These are phyloP conservation scores for Biscogniauxia marginata DNA, from an alignment of 2,329 filamentous ascomycete species.

Conservation along the genomic window DNA sequence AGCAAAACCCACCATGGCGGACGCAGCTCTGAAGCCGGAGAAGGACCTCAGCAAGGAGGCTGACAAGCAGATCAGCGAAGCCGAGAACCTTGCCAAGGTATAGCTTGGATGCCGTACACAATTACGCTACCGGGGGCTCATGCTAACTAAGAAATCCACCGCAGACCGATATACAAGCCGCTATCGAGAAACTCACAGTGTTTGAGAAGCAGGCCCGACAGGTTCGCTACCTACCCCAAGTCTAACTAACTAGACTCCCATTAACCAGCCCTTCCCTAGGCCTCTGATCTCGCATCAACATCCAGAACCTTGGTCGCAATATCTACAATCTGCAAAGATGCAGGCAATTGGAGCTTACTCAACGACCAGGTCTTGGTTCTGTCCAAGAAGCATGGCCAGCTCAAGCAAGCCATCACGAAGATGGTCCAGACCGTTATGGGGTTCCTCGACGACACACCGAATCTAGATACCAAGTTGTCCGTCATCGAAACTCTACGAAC, in stretches of 20 bases:
- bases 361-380: slow-evolving; percentile 95
- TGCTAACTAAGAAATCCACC: slow-evolving; percentile 2
- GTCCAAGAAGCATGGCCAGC: slow-evolving; percentile 99
- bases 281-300: slow-evolving; percentile 93
- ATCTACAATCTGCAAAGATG: slow-evolving; percentile 91
- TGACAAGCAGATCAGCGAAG: slow-evolving; percentile 86
- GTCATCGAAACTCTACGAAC: slow-evolving; percentile 94
- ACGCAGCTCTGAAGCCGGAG: slow-evolving; percentile 84
- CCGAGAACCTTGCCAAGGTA: slow-evolving; percentile 86
- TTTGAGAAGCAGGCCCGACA: slow-evolving; percentile 98
- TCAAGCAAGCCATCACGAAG: slow-evolving; percentile 97
- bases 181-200: slow-evolving; percentile 87
- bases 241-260: slow-evolving; percentile 9
- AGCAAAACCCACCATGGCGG: slow-evolving; percentile 63
- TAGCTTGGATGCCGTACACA: slow-evolving; percentile 8
- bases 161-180: slow-evolving; percentile 75
- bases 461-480: slow-evolving; percentile 81
- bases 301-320: slow-evolving; percentile 84
- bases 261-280: slow-evolving; percentile 50
- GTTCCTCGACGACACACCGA: slow-evolving; percentile 84
- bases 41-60: slow-evolving; percentile 99
- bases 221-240: slow-evolving; percentile 46
- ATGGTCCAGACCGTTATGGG: slow-evolving; percentile 97
- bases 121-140: neutral
- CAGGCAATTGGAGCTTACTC: slow-evolving; percentile 88